Base-by-base conservation (phyloP, 805 yeast species). In the Ogataea polymorpha region DNA sequence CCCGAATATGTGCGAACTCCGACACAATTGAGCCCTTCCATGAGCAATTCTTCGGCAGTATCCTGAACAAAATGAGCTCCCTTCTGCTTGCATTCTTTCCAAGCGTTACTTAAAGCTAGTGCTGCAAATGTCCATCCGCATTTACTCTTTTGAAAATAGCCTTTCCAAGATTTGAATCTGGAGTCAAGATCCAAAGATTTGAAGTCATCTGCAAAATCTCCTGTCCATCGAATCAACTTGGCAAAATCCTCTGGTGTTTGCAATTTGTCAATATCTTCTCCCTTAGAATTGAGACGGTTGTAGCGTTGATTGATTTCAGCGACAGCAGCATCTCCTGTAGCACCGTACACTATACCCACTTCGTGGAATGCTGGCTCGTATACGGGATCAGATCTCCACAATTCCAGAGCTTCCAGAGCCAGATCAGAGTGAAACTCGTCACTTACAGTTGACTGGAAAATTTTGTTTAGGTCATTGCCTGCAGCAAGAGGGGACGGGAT, bases 401-500 rank as follows among this genome's bases (percentile, higher is more conserved):
- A 41, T 8, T 54, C 39, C 33, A 70, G 48, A 3, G 79, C 77
- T 48, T 75, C 79, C 3, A 72, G 59, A 4, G 74, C 60, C 45
- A 74, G 42, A 26, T 58, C 56, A 2, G 75, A 56, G 42, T 74
- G 72, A 15, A 61, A 51, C 17, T 55, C 32, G 37, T 72, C 74
- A 5, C 64, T 53, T 44, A 74, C 74, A 45, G 73, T 79, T 0
- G 71, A 59, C 35, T 78, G 58, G 12, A 74, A 63, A 35, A 75
- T 73, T 48, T 74, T 72, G 49, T 74, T 74, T 39, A 62, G 59
- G 20, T 42, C 46, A 18, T 38, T 33, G 11, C 28, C 36, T 20
- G 36, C 36, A 18, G 35, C 7, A 12, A 18, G 12, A 8, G 35
- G 16, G 12, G 36, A 33, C 1, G 35, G 35, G 8, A 21, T 14